Conservation (phyloP, 2,329 filamentous ascomycete species). For the Monilinia polystroma region DNA sequence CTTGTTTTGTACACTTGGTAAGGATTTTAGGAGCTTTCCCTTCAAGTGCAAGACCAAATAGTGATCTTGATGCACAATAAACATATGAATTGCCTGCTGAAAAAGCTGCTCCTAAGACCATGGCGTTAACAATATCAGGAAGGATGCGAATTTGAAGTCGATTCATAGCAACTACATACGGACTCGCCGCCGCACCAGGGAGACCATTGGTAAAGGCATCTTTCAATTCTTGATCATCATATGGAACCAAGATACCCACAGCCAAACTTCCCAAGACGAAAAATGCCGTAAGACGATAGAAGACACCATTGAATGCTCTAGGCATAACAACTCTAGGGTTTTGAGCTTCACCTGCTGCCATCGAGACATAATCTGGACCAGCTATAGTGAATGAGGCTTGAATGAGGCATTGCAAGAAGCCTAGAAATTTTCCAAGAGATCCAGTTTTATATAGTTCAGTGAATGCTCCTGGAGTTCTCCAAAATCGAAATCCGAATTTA, state of each 20-base stretch:
- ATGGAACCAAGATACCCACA: constrained; percentile 61
- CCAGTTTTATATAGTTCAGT: constrained; percentile 45
- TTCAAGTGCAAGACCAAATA: constrained; percentile 53
- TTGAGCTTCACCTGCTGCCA: constrained; percentile 58
- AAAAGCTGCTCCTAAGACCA: constrained; percentile 55
- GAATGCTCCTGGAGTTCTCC: constrained; percentile 50
- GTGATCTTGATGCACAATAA: constrained; percentile 46
- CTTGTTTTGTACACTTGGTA: constrained; percentile 50
- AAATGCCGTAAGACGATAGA: constrained; percentile 62
- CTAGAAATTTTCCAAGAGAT: constrained; percentile 51
- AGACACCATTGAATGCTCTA: constrained; percentile 57
- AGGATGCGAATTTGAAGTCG: constrained; percentile 50
- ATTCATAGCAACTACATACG: constrained; percentile 51
- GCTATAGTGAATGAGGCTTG: constrained; percentile 53
- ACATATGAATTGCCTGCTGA: constrained; percentile 51
- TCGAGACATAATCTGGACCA: constrained; percentile 50
- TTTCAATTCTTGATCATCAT: constrained; percentile 48
- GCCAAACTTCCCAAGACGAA: constrained; percentile 57
- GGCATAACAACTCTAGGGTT: constrained; percentile 59
- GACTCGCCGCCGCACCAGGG: constrained; percentile 49
- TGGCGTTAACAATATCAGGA: constrained; percentile 54
- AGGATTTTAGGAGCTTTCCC: constrained; percentile 53
- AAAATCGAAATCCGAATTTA: constrained; percentile 47
- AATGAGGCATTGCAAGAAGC: constrained; percentile 50
- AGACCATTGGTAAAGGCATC: constrained; percentile 44